Percentiles rank a stretch among this genome's conserved stretches.
These are phyloP conservation scores for Coelastrella sp. DNA, from an alignment of 139 green algal species.

Conservation along the genomic window DNA sequence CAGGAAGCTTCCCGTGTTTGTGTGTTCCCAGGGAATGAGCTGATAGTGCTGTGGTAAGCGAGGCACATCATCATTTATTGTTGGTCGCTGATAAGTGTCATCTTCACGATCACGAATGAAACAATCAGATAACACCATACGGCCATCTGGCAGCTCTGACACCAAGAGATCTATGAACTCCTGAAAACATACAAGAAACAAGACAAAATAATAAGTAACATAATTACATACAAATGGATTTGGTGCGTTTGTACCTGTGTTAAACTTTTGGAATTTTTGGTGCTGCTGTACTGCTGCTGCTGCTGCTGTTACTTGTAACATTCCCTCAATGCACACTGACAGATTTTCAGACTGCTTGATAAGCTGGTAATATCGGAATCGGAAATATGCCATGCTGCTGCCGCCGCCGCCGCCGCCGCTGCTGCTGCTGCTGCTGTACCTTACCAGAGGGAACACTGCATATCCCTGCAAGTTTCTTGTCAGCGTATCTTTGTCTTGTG, in stretches of 20 bases:
- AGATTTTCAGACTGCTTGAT: too few relatives aligned
- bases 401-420: neutral
- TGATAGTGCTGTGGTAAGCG: neutral
- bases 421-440: neutral
- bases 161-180: constrained; percentile 34
- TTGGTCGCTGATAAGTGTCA: neutral
- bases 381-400: neutral
- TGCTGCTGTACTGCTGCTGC: too few relatives aligned
- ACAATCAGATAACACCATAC: constrained; percentile 1
- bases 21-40: constrained; percentile 35
- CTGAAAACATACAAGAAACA: neutral
- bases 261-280: too few relatives aligned
- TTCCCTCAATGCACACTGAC: too few relatives aligned
- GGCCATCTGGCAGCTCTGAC: constrained; percentile 9
- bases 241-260: too few relatives aligned
- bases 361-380: neutral
- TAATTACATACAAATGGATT: too few relatives aligned
- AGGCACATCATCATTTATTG: constrained; percentile 9
- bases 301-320: too few relatives aligned
- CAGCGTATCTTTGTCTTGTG: neutral
- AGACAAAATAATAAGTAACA: too few relatives aligned
- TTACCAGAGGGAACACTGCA: constrained; percentile 37
- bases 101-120: constrained; percentile 27
- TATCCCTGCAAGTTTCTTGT: constrained; percentile 19
- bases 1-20: neutral